Base-by-base conservation (phyloP, 805 yeast species). In the Wickerhamomyces canadensis region DNA sequence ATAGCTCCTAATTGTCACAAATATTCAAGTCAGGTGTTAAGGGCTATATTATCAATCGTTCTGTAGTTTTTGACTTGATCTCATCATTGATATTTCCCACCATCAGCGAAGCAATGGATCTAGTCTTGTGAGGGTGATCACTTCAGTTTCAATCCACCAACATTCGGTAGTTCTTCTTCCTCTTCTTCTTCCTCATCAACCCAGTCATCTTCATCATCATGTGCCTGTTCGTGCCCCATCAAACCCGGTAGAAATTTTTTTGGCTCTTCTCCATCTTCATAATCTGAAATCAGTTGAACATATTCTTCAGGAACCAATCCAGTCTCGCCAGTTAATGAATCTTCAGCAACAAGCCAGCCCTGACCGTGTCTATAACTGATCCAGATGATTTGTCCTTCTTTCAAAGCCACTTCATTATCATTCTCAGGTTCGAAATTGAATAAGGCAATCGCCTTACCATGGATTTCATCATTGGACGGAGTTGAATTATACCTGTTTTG, bases 301-400 rank as follows among this genome's bases (percentile, higher is more conserved):
- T 89, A 93, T 51, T 85, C 96, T 52, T 89, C 95, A 1, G 98
- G 98, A 6, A 93, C 95, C 35, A 93, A 72, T 2, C 98, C 98
- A 11, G 94, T 84, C 44, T 80, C 83, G 1, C 86, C 87, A 3
- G 83, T 71, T 19, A 54, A 68, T 1, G 85, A 81, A 52, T 87
- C 88, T 42, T 71, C 71, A 1, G 97, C 98, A 35, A 93, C 97
- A 4, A 93, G 71, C 99, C 98, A 93, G 7, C 99, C 99, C 58
- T 91, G 97, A 19, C 98, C 98, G 58, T 91, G 96, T 40, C 94
- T 76, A 58, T 89, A 91, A 41, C 82, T 78, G 22, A 93, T 83
- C 75, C 88, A 81, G 3, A 93, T 76, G 12, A 76, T 59, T 60
- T 93, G 97, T 25, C 96, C 95, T 50, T 83, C 94, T 12, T 54